Evolutionary conservation across 441 rosid genomes (phyloP).

Genomic region (Pelargonium australe): DNA sequence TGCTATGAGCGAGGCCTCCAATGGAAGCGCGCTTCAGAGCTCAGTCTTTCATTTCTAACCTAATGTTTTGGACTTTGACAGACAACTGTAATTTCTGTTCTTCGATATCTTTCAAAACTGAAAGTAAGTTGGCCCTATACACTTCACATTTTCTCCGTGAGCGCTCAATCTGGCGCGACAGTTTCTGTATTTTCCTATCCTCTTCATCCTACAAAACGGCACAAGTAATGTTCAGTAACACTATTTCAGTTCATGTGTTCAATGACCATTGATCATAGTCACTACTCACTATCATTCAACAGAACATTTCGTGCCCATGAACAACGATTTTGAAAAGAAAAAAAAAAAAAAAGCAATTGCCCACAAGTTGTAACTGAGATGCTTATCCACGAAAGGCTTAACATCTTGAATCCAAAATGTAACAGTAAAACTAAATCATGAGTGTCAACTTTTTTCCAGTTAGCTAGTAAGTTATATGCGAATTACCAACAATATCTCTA

Average conservation of each 20-base stretch:
- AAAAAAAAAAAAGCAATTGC: too few species aligned
- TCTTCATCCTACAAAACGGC: conserved; percentile 19
- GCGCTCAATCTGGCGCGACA: conserved; percentile 19
- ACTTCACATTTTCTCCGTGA: conserved; percentile 21
- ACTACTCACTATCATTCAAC: neutral
- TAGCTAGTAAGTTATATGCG: too few species aligned
- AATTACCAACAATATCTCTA: too few species aligned
- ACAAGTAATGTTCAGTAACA: conserved; percentile 7
- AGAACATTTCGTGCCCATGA: too few species aligned
- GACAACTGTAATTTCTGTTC: conserved; percentile 25
- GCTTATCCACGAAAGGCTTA: too few species aligned
- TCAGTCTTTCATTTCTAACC: conserved; percentile 23
- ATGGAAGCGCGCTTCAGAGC: neutral
- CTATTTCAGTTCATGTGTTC: neutral
- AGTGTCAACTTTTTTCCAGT: too few species aligned
- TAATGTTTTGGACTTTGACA: conserved; percentile 24
- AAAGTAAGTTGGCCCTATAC: conserved; percentile 23
- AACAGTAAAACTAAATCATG: too few species aligned
- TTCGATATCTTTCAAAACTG: conserved; percentile 21
- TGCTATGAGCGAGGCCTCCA: too few species aligned
- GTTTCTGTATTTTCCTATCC: conserved; percentile 20
- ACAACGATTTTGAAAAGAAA: too few species aligned
- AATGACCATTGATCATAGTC: neutral
- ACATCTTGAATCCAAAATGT: too few species aligned
- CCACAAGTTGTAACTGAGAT: too few species aligned